These are phyloP conservation scores for Penicillium flavigenum DNA, from an alignment of 495 filamentous ascomycete genomes.

Conservation along the genomic window DNA sequence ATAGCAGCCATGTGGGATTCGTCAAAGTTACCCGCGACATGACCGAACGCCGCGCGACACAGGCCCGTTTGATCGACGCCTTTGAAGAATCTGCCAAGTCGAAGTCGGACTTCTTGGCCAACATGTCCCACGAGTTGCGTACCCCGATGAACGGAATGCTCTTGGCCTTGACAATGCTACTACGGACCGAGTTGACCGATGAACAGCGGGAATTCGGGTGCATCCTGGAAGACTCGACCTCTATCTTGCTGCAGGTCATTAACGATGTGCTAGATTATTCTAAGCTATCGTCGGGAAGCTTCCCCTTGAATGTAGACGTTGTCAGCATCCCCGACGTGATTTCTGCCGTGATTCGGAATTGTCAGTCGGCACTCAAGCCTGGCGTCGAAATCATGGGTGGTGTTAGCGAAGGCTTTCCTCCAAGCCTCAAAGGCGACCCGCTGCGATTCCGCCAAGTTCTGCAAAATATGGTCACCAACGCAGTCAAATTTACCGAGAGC, in stretches of 20 bases:
- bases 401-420: constrained; percentile 41
- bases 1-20: constrained; percentile 59
- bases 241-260: constrained; percentile 80
- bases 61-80: constrained; percentile 56
- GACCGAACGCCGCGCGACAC: constrained; percentile 59
- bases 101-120: constrained; percentile 68
- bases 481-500: constrained; percentile 80
- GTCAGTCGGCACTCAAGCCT: constrained; percentile 55
- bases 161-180: constrained; percentile 67
- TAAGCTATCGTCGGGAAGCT: constrained; percentile 83
- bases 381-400: constrained; percentile 57
- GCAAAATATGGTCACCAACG: constrained; percentile 84
- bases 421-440: constrained; percentile 62
- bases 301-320: constrained; percentile 71
- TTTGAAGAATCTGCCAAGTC: constrained; percentile 65
- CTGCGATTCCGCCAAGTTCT: constrained; percentile 78
- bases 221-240: constrained; percentile 78
- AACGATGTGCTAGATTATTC: constrained; percentile 90
- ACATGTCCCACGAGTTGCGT: constrained; percentile 89
- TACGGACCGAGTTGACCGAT: constrained; percentile 61
- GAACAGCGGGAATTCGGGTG: constrained; percentile 74
- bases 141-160: constrained; percentile 79
- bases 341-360: constrained; percentile 53
- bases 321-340: constrained; percentile 61
- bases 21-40: constrained; percentile 65